A percentile compares a stretch with the other conserved stretches of the same genome.
Conservation (phyloP, 2,329 filamentous ascomycete species). For the Colletotrichum plurivorum region DNA sequence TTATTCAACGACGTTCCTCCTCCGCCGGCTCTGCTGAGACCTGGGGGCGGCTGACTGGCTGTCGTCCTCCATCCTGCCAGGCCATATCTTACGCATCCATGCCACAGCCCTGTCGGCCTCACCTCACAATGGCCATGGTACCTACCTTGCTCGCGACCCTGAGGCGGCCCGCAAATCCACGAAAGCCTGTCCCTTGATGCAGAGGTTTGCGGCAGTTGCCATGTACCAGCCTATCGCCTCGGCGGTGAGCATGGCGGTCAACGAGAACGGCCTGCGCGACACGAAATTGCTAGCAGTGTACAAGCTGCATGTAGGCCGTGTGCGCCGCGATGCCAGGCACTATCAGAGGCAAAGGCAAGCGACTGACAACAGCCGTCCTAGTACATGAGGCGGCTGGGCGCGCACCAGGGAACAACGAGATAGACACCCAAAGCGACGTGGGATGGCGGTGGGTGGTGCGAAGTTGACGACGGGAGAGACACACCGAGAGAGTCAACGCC, state of each 20-base stretch:
- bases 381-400: background rate
- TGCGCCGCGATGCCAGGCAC: slow-evolving; percentile 22
- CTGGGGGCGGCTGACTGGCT: background rate
- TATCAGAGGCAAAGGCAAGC: slow-evolving; percentile 10
- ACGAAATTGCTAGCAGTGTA: slow-evolving; percentile 33
- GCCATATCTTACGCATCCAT: background rate
- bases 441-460: slow-evolving; percentile 23
- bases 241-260: slow-evolving; percentile 37
- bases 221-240: slow-evolving; percentile 27
- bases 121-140: slow-evolving; percentile 15
- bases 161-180: background rate
- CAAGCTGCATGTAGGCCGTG: slow-evolving; percentile 13
- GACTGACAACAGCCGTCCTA: slow-evolving; percentile 6
- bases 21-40: background rate
- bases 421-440: background rate
- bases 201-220: slow-evolving; percentile 12
- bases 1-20: no score
- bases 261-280: background rate
- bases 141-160: slow-evolving; percentile 22
- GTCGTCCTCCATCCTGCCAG: background rate
- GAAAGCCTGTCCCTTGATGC: slow-evolving; percentile 16
- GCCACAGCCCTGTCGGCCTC: slow-evolving; percentile 15
- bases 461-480: slow-evolving; percentile 21
- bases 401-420: background rate
- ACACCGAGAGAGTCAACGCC: slow-evolving; percentile 29